Percentiles rank a stretch among this genome's conserved stretches.
These are phyloP conservation scores for Punctularia strigosozonata DNA, from an alignment of 768 basidiomycete species.

Conservation along the genomic window DNA sequence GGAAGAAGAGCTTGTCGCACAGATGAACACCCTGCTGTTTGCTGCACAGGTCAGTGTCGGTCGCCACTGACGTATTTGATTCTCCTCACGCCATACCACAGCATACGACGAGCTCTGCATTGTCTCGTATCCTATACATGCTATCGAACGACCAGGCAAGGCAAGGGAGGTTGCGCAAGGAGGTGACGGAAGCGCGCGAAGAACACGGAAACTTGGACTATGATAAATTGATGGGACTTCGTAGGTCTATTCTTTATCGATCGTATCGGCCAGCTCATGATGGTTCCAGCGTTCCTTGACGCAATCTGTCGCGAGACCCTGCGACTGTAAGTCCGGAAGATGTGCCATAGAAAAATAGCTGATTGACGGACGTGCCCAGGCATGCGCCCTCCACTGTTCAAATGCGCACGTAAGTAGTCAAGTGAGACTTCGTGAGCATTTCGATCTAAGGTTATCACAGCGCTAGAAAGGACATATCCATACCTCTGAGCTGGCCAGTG, in stretches of 20 bases:
- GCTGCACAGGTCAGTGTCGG: neutral
- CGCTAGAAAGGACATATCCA: too few relatives aligned
- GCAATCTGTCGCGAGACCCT: slow-evolving; percentile 15
- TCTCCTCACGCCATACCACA: slow-evolving; percentile 2
- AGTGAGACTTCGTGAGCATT: neutral
- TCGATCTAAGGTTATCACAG: too few relatives aligned
- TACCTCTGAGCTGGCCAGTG: too few relatives aligned
- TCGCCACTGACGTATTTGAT: too few relatives aligned
- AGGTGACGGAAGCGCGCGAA: too few relatives aligned
- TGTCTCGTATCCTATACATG: slow-evolving; percentile 16
- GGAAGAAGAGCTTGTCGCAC: slow-evolving; percentile 3
- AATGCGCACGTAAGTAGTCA: slow-evolving; percentile 25
- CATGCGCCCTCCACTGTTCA: slow-evolving; percentile 37
- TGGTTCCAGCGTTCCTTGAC: too few relatives aligned
- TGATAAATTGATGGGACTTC: slow-evolving; percentile 14
- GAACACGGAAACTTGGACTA: slow-evolving; percentile 10
- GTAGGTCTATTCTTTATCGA: too few relatives aligned
- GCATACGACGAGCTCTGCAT: slow-evolving; percentile 18
- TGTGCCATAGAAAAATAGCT: neutral
- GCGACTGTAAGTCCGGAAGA: slow-evolving; percentile 10
- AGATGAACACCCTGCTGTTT: slow-evolving; percentile 1
- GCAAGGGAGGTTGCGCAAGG: slow-evolving; percentile 16
- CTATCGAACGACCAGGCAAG: slow-evolving; percentile 14
- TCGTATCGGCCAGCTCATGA: too few relatives aligned
- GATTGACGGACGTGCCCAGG: too few relatives aligned